These are phyloP conservation scores for Phaeotremella fagi DNA, from an alignment of 768 basidiomycete genomes.

Conservation along the genomic window DNA sequence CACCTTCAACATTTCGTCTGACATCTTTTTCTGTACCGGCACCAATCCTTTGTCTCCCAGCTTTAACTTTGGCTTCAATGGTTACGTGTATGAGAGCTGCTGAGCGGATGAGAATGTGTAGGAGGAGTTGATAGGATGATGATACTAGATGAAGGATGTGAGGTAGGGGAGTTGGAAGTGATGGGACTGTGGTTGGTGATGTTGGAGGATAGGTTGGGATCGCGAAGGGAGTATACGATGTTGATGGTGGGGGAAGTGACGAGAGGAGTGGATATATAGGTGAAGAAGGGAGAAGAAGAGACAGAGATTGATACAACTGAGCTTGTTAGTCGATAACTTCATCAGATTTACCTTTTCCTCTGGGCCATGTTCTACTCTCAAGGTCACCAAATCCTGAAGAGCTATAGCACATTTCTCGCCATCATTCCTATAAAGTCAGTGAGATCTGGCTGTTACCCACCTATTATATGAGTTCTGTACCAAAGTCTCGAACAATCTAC, in stretches of 20 bases:
- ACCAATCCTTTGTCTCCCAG: conserved; percentile 70
- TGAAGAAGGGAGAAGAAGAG: conserved; percentile 70
- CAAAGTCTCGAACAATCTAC: conserved; percentile 53
- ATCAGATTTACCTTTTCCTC: conserved; percentile 55
- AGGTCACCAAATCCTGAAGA: conserved; percentile 68
- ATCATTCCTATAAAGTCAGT: conserved; percentile 57
- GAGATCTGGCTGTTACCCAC: conserved; percentile 51
- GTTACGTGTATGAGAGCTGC: conserved; percentile 17
- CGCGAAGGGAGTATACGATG: conserved; percentile 36
- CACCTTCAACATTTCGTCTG: conserved; percentile 37
- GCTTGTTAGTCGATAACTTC: background rate
- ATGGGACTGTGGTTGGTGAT: conserved; percentile 58
- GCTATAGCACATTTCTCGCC: conserved; percentile 71
- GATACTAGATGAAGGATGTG: conserved; percentile 58
- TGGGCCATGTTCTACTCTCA: conserved; percentile 61
- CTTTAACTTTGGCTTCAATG: conserved; percentile 59
- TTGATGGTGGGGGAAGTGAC: conserved; percentile 61
- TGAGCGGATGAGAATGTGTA: conserved; percentile 59
- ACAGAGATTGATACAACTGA: conserved; percentile 65
- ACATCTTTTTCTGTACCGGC: conserved; percentile 43
- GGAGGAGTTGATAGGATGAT: conserved; percentile 63
- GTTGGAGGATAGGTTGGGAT: conserved; percentile 33
- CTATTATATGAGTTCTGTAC: conserved; percentile 58
- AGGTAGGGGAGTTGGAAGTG: conserved; percentile 56
- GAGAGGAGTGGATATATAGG: conserved; percentile 60